Evolutionary conservation across 352 stramenopile species (phyloP).

Genomic region (Pythium phragmiticola): DNA sequence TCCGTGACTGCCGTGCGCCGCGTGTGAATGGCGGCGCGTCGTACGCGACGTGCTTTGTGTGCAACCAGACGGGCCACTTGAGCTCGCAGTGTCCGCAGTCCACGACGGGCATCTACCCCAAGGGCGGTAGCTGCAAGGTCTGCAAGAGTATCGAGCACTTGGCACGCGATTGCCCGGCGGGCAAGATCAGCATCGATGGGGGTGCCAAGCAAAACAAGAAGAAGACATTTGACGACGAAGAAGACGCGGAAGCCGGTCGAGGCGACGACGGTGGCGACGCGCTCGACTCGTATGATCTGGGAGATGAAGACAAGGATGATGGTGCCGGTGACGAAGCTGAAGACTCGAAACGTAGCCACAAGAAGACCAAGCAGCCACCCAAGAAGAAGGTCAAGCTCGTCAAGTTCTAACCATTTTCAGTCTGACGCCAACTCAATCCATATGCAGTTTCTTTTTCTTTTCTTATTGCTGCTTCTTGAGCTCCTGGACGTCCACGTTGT

Average conservation of each 20-base stretch:
- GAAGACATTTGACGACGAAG: constrained; percentile 67
- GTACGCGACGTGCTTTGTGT: constrained; percentile 89
- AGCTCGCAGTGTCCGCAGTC: constrained; percentile 86
- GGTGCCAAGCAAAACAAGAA: constrained; percentile 76
- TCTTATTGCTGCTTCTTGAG: constrained; percentile 46
- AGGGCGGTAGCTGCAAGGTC: constrained; percentile 88
- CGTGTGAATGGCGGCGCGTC: constrained; percentile 60
- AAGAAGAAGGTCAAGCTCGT: constrained; percentile 21
- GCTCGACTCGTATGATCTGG: constrained; percentile 45
- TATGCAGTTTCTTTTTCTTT: neutral
- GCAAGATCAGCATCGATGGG: constrained; percentile 65
- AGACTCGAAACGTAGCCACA: constrained; percentile 14
- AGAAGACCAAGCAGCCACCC: constrained; percentile 22
- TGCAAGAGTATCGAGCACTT: constrained; percentile 84
- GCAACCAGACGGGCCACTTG: constrained; percentile 81
- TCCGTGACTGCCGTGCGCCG: constrained; percentile 71
- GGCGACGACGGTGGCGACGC: constrained; percentile 43
- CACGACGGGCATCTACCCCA: constrained; percentile 86
- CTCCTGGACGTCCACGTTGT: constrained; percentile 67
- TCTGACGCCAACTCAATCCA: constrained; percentile 23
- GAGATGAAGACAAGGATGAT: constrained; percentile 34
- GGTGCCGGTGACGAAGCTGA: constrained; percentile 31
- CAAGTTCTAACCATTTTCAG: constrained; percentile 23
- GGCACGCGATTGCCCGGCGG: constrained; percentile 76
- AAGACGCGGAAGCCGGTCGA: constrained; percentile 66